These are phyloP conservation scores for Bolboschoenoplectus hybrid DNA, from an alignment of 202 grass and related monocot genomes.

Conservation along the genomic window DNA sequence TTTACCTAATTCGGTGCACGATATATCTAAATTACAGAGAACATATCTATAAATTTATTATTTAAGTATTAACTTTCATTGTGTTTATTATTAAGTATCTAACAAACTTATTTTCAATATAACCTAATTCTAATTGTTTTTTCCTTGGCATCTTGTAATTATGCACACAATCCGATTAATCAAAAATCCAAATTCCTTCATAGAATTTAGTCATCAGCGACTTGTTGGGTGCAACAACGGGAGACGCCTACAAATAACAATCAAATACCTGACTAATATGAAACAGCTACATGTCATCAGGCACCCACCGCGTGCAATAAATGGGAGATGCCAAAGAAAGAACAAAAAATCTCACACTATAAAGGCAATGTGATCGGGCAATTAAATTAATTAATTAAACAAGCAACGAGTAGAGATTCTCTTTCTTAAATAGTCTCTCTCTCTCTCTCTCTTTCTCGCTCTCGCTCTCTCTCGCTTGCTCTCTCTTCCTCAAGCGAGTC, in stretches of 20 bases:
- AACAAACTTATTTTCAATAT: too few species aligned
- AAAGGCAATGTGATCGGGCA: slow-evolving; percentile 10
- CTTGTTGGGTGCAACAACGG: not conserved
- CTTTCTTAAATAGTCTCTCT: not conserved
- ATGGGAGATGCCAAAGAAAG: slow-evolving; percentile 10
- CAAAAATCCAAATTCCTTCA: too few species aligned
- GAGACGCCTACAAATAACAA: not conserved
- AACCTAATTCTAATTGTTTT: too few species aligned
- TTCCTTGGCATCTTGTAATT: too few species aligned
- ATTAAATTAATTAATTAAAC: not conserved
- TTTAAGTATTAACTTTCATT: too few species aligned
- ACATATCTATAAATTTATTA: too few species aligned
- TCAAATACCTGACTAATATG: not conserved
- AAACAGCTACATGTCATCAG: slow-evolving; percentile 18
- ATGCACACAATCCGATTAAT: too few species aligned
- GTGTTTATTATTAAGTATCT: too few species aligned
- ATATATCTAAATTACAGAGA: too few species aligned
- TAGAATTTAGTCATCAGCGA: not conserved
- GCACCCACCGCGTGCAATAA: not conserved
- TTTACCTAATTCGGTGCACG: too few species aligned
- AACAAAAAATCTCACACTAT: slow-evolving; percentile 9
- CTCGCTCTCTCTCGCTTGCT: not conserved
- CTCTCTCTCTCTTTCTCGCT: not conserved
- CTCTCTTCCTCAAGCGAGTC: not conserved
- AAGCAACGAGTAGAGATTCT: slow-evolving; percentile 12